These are phyloP conservation scores for Fistulinella cinereoalba DNA, from an alignment of 1,284 basidiomycete genomes.

Conservation along the genomic window DNA sequence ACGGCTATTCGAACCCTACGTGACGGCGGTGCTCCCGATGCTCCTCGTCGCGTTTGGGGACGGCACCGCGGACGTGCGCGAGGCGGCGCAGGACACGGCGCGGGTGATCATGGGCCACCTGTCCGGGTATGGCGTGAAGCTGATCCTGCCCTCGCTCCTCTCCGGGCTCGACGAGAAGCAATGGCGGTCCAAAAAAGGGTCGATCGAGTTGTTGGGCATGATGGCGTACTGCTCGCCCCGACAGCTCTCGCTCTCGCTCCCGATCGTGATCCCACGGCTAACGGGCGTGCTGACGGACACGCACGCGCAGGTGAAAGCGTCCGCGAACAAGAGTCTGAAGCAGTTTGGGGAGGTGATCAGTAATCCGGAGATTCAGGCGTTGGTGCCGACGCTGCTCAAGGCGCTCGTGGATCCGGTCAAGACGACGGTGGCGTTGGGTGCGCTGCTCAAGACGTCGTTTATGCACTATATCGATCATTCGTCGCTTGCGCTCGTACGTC, in stretches of 20 bases:
- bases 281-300: constrained; percentile 97
- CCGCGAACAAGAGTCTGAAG: constrained; percentile 95
- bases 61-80: constrained; percentile 83
- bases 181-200: constrained; percentile 98
- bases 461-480: constrained; percentile 99
- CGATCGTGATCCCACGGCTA: constrained; percentile 93
- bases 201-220: constrained; percentile 96
- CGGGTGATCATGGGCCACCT: constrained; percentile 95
- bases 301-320: constrained; percentile 91
- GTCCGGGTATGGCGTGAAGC: constrained; percentile 93
- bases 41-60: constrained; percentile 92
- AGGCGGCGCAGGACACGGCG: constrained; percentile 92
- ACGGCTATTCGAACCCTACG: constrained; percentile 93
- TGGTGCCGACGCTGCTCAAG: constrained; percentile 92
- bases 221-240: constrained; percentile 99
- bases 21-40: constrained; percentile 84
- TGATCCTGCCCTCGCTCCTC: constrained; percentile 88
- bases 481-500: constrained; percentile 85
- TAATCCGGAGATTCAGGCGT: constrained; percentile 91
- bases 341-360: constrained; percentile 96
- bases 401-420: constrained; percentile 96
- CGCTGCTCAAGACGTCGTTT: constrained; percentile 92
- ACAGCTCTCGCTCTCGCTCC: constrained; percentile 92
- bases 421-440: constrained; percentile 80
- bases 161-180: constrained; percentile 97